A percentile compares a stretch with the other conserved stretches of the same genome.
These are phyloP conservation scores for Candida maltosa DNA, from an alignment of 805 yeast genomes.

Conservation along the genomic window DNA sequence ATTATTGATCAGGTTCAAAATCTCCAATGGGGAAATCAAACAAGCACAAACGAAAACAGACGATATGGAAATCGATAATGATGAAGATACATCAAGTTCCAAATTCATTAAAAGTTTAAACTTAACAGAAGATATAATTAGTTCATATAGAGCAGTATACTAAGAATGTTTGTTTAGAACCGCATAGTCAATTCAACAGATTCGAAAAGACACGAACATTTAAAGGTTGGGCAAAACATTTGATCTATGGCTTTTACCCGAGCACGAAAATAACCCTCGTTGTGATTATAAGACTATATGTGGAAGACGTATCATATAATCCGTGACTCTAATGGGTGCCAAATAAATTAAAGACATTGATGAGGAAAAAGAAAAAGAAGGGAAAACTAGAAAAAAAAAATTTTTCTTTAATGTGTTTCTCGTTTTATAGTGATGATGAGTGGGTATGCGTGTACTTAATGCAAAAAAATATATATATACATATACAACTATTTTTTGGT, in stretches of 20 bases:
- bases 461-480: too few species aligned
- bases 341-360: constrained; percentile 45
- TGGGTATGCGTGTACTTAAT: too few species aligned
- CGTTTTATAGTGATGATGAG: too few species aligned
- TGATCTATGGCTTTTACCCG: constrained; percentile 89
- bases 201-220: constrained; percentile 50
- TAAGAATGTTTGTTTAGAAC: constrained; percentile 64
- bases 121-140: constrained; percentile 28
- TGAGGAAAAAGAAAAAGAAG: constrained; percentile 23
- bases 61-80: constrained; percentile 21
- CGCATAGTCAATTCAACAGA: constrained; percentile 55
- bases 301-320: constrained; percentile 42
- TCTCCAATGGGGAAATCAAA: constrained; percentile 27
- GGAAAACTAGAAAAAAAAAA: constrained; percentile 2
- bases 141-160: constrained; percentile 6
- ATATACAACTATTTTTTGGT: too few species aligned
- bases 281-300: constrained; percentile 45
- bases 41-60: constrained; percentile 2
- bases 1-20: constrained; percentile 19
- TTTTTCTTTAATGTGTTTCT: not conserved
- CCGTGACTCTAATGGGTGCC: constrained; percentile 89
- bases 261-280: constrained; percentile 72
- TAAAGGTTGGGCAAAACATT: constrained; percentile 51
- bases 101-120: constrained; percentile 24
- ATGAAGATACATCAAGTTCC: constrained; percentile 8